Conservation (phyloP, 2,329 filamentous ascomycete species). For the Scytalidium sp. region DNA sequence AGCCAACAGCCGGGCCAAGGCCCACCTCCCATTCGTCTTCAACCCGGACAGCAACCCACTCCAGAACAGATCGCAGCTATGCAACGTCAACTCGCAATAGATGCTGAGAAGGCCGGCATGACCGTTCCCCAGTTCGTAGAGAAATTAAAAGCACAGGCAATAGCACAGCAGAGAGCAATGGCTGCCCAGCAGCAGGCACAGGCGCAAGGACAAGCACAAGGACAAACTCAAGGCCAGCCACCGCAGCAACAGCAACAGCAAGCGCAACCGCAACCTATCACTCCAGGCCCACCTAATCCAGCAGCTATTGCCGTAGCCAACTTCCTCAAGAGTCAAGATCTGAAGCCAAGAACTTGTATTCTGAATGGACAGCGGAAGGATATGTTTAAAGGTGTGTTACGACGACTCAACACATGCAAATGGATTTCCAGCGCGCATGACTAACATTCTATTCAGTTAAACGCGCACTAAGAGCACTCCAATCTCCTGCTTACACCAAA, state of each 20-base stretch:
- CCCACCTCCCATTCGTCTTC: slow-evolving; percentile 16
- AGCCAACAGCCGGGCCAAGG: slow-evolving; percentile 18
- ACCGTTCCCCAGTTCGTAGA: slow-evolving; percentile 81
- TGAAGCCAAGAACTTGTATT: slow-evolving; percentile 89
- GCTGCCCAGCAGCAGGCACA: slow-evolving; percentile 38
- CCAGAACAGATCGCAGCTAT: slow-evolving; percentile 84
- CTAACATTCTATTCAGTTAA: slow-evolving; percentile 63
- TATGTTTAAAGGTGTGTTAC: slow-evolving; percentile 80
- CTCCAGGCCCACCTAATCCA: slow-evolving; percentile 80
- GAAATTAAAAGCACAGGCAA: slow-evolving; percentile 57
- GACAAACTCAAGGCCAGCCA: slow-evolving; percentile 24
- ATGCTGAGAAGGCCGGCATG: slow-evolving; percentile 83
- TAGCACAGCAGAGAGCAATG: slow-evolving; percentile 50
- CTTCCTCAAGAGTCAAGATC: slow-evolving; percentile 77
- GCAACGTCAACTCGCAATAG: slow-evolving; percentile 76
- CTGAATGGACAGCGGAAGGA: slow-evolving; percentile 96
- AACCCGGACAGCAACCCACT: slow-evolving; percentile 50
- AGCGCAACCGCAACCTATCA: slow-evolving; percentile 63
- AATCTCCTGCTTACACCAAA: slow-evolving; percentile 88
- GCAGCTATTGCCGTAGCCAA: slow-evolving; percentile 85
- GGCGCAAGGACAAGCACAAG: slow-evolving; percentile 42
- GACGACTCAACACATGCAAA: neutral
- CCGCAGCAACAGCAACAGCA: slow-evolving; percentile 36
- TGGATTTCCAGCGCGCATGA: neutral
- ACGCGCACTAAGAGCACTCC: slow-evolving; percentile 84